These are phyloP conservation scores for Raphanus raphanistrum DNA, from an alignment of 345 rosid genomes.

Conservation along the genomic window DNA sequence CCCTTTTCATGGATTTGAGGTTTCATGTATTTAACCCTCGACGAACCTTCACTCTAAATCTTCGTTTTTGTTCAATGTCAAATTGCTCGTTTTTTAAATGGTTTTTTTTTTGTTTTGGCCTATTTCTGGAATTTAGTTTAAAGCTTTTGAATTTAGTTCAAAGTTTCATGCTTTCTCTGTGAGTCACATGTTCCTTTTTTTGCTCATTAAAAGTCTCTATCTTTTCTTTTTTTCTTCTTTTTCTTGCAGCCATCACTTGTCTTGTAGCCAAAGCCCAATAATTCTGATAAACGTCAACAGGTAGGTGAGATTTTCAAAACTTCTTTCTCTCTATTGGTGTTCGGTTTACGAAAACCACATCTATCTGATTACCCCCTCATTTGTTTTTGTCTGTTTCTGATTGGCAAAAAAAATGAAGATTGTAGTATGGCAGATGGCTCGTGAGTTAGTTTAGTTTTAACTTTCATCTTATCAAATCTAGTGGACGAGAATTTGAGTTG, in stretches of 20 bases:
- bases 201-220: conserved; percentile 12
- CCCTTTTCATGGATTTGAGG: not conserved
- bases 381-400: conserved; percentile 18
- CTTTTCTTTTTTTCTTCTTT: not conserved
- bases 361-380: conserved; percentile 21
- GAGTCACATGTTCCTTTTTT: conserved; percentile 44
- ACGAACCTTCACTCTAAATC: conserved; percentile 43
- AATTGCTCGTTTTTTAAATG: conserved; percentile 15
- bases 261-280: conserved; percentile 31
- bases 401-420: conserved; percentile 17
- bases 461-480: conserved; percentile 38
- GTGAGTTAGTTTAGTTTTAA: conserved; percentile 47
- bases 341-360: conserved; percentile 16
- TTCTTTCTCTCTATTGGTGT: conserved; percentile 6
- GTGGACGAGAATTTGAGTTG: conserved; percentile 33
- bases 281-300: conserved; percentile 41
- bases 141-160: conserved; percentile 20
- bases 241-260: conserved; percentile 46
- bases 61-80: conserved; percentile 14
- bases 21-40: conserved; percentile 23
- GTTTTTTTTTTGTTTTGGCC: conserved; percentile 2
- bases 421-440: conserved; percentile 47
- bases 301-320: conserved; percentile 41
- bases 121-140: conserved; percentile 4
- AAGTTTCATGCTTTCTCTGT: conserved; percentile 49